phyloP scores from a whole-genome alignment of 805 yeast species.

The Yarrowia bubula region DNA sequence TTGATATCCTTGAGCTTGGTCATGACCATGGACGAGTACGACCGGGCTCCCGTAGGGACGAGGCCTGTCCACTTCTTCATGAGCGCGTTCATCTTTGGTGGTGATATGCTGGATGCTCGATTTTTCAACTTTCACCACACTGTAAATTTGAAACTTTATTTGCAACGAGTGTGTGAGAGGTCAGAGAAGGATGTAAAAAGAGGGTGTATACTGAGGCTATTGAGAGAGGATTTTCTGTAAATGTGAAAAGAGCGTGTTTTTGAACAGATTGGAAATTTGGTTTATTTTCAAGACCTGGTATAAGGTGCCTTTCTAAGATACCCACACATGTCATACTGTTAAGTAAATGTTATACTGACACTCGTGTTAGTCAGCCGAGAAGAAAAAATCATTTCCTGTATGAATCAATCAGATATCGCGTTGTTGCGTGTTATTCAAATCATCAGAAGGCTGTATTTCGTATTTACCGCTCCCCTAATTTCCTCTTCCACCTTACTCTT shows the following conservation, averaged over 20 bases:
- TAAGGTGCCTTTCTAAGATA: no score
- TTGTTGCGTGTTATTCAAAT: no score
- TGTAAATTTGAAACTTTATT: conserved; percentile 14
- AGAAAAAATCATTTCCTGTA: no score
- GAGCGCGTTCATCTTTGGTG: conserved; percentile 10
- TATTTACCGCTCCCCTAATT: no score
- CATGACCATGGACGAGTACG: conserved; percentile 26
- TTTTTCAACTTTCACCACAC: not conserved
- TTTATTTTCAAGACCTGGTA: no score
- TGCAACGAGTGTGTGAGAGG: not conserved
- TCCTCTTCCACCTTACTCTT: no score
- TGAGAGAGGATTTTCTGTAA: not conserved
- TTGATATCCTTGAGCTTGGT: conserved; percentile 27
- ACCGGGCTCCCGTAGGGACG: conserved; percentile 8
- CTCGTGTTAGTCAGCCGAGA: not conserved
- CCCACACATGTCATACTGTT: not conserved
- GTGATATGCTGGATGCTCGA: not conserved
- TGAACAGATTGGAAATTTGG: no score
- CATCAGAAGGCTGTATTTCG: no score
- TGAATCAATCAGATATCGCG: no score
- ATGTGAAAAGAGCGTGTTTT: no score
- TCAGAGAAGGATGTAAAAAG: not conserved
- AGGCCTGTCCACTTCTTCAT: conserved; percentile 19
- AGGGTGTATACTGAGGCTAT: not conserved
- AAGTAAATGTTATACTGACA: not conserved